A percentile compares a stretch with the other conserved stretches of the same genome.
These are phyloP conservation scores for Penicillium oxalicum DNA, from an alignment of 2,329 filamentous ascomycete species.

Conservation along the genomic window DNA sequence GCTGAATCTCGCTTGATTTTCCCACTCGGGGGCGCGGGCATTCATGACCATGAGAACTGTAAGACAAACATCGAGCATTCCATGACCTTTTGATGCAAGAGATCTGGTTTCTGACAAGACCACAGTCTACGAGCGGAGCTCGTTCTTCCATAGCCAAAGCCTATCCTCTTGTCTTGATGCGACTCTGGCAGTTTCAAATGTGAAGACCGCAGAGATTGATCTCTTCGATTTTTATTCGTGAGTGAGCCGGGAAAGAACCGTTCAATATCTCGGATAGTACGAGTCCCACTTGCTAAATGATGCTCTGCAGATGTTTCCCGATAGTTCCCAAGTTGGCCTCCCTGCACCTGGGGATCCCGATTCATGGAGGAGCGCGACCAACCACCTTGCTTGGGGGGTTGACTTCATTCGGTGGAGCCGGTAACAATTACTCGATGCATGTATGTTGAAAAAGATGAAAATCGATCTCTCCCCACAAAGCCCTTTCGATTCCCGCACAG, in stretches of 20 bases:
- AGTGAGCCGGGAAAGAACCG: background rate
- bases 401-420: conserved; percentile 64
- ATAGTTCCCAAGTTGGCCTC: conserved; percentile 64
- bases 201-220: conserved; percentile 48
- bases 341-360: conserved; percentile 52
- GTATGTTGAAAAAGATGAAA: conserved; percentile 27
- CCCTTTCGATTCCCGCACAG: too few species aligned
- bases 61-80: conserved; percentile 14
- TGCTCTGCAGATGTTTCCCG: conserved; percentile 50
- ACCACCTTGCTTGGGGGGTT: conserved; percentile 60
- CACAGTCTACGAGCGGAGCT: conserved; percentile 52
- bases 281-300: background rate
- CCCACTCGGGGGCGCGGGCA: conserved; percentile 58
- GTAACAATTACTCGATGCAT: conserved; percentile 67
- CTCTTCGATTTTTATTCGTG: conserved; percentile 58
- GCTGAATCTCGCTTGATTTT: conserved; percentile 57
- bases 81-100: background rate
- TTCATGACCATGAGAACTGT: conserved; percentile 53
- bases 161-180: conserved; percentile 1
- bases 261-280: too few species aligned
- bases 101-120: background rate
- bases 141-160: background rate
- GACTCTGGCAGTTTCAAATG: background rate
- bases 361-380: conserved; percentile 43
- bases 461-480: background rate